Evolutionary conservation across 192 early-diverging fungal species (phyloP), one percentile per base, ranked within the genome.

Genomic region (Ambispora gerdemannii): DNA sequence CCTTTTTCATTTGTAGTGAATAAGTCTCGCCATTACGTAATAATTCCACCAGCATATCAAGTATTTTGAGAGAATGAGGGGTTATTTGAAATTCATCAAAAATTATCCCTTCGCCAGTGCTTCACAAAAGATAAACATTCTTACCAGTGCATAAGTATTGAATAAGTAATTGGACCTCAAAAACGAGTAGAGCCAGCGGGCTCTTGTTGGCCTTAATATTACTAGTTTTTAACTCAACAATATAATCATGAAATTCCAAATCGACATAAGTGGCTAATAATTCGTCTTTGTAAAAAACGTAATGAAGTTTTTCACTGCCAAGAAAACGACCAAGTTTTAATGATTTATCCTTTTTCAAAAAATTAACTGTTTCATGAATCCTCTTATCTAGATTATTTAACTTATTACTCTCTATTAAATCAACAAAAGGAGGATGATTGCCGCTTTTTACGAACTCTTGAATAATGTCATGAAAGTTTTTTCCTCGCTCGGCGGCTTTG

Each of bases 91-190:
- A 63, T 1, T 64, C n/a, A 38, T 64, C 19, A 66, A 66, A 66
- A 66, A 66, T 66, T 50, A 66, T 13, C 19, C 63, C 63, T 66
- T 66, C 27, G n/a, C 63, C 63, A 2, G 63, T 66, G 49, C 63
- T 66, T 28, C 63, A 66, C n/a, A 66, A 66, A 0, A 66, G 47
- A 50, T 50, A 66, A 66, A 66, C 25, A 31, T 51, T 66, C 51
- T 66, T 66, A n/a, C 63, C 63, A 15, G 63, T 66, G 31, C 63
- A 66, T 50, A 66, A 66, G 22, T 66, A 51, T 51, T 66, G 63
- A 66, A 66, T 51, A 49, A 66, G 36, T 2, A 66, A 66, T 66
- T 66, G 63, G 32, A 66, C 31, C 51, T 66, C 63, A 50, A 66
- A 66, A 66, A 66, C 51, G 8, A 66, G 47, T 13, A 30, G 31